Conservation (phyloP, 116 monocot genomes). For the Phalaenopsis hybrid region DNA sequence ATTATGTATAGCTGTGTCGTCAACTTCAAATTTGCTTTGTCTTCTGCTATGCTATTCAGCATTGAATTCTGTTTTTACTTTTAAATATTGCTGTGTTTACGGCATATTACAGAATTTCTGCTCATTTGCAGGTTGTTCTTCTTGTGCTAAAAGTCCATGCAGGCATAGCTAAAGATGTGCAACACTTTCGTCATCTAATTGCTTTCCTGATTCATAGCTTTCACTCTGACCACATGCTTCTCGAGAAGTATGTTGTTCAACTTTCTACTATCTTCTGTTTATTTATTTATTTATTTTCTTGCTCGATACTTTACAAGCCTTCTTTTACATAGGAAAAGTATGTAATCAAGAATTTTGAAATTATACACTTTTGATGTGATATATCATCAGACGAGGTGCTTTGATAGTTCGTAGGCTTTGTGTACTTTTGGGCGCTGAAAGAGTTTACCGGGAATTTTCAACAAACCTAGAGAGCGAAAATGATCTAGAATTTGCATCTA, state of each 20-base stretch:
- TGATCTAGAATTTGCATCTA: slow-evolving; percentile 78
- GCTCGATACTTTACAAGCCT: background rate
- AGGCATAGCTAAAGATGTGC: slow-evolving; percentile 80
- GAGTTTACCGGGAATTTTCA: slow-evolving; percentile 83
- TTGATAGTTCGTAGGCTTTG: slow-evolving; percentile 85
- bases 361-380: slow-evolving; percentile 9
- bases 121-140: slow-evolving; percentile 74
- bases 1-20: background rate
- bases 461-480: slow-evolving; percentile 68
- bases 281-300: slow-evolving; percentile 1
- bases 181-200: slow-evolving; percentile 66
- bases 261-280: background rate
- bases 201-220: slow-evolving; percentile 63
- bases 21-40: background rate
- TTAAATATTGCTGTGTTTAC: background rate
- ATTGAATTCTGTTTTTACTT: background rate
- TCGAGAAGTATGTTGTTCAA: slow-evolving; percentile 66
- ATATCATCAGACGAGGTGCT: slow-evolving; percentile 69
- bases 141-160: slow-evolving; percentile 91
- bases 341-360: slow-evolving; percentile 1
- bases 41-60: background rate
- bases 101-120: background rate
- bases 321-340: background rate
- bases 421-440: slow-evolving; percentile 82
- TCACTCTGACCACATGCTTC: slow-evolving; percentile 50